Conservation (phyloP, 345 rosid genomes). For the rapeseed (Brassica napus) region DNA sequence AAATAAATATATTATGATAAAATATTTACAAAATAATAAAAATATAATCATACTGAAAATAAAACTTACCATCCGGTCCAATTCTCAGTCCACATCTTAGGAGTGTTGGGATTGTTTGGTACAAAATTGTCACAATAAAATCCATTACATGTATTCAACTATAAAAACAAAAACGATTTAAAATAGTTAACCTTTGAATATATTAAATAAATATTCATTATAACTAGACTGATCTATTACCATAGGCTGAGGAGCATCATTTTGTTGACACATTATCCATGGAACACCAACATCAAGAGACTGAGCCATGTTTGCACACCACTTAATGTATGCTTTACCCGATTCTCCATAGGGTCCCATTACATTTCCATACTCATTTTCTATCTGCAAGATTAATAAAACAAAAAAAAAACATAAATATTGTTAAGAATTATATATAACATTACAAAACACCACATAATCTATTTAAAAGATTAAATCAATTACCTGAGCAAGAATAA, state of each 20-base stretch:
- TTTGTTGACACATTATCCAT: background rate
- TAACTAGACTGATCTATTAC: background rate
- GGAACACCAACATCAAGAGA: background rate
- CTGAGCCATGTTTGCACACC: background rate
- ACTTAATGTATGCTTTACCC: background rate
- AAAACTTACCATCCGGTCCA: background rate
- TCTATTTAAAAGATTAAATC: slow-evolving; percentile 36
- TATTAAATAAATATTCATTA: background rate
- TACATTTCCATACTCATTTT: background rate
- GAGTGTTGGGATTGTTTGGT: background rate
- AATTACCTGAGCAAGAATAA: slow-evolving; percentile 56
- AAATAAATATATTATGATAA: too few species aligned
- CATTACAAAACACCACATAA: background rate
- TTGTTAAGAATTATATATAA: background rate
- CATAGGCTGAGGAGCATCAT: background rate
- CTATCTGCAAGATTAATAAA: background rate
- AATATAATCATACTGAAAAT: background rate
- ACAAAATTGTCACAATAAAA: background rate
- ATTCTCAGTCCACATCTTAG: background rate
- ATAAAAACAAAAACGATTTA: too few species aligned
- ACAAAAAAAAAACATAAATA: too few species aligned
- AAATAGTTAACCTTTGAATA: background rate
- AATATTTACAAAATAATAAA: too few species aligned
- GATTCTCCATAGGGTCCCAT: background rate
- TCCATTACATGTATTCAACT: background rate